Evolutionary conservation across 163 green algal species (phyloP).

Genomic region (Smithsoniella earleae): DNA sequence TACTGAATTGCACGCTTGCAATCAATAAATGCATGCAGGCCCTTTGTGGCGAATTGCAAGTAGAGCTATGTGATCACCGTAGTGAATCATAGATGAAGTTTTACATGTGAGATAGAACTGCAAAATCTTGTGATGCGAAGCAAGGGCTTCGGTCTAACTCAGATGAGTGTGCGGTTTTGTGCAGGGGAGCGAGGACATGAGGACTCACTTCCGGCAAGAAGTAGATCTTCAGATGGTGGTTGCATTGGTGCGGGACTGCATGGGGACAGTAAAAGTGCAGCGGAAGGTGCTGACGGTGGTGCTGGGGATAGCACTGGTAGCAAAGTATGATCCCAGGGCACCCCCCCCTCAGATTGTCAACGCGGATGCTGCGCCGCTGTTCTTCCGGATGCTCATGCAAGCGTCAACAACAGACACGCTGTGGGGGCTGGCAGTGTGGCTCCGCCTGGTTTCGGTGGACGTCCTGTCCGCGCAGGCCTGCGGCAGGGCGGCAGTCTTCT

Average conservation of each 20-base stretch:
- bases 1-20: too few species aligned
- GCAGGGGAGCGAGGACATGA: neutral
- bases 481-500: slow-evolving; percentile 3
- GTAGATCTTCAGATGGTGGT: neutral
- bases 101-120: too few species aligned
- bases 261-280: neutral
- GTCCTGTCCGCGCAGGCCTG: neutral
- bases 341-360: slow-evolving; percentile 10
- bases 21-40: too few species aligned
- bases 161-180: neutral
- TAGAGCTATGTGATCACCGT: too few species aligned
- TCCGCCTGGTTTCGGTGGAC: slow-evolving; percentile 17
- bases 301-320: neutral
- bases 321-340: neutral
- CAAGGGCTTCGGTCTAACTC: neutral
- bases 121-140: neutral
- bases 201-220: neutral
- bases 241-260: slow-evolving; percentile 5
- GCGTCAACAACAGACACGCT: neutral
- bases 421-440: slow-evolving; percentile 24
- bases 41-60: too few species aligned
- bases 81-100: too few species aligned
- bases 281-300: neutral
- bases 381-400: slow-evolving; percentile 21
- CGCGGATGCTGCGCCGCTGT: slow-evolving; percentile 6